Evolutionary conservation across 805 yeast species (phyloP).

Genomic region (Nematodospora valgi): DNA sequence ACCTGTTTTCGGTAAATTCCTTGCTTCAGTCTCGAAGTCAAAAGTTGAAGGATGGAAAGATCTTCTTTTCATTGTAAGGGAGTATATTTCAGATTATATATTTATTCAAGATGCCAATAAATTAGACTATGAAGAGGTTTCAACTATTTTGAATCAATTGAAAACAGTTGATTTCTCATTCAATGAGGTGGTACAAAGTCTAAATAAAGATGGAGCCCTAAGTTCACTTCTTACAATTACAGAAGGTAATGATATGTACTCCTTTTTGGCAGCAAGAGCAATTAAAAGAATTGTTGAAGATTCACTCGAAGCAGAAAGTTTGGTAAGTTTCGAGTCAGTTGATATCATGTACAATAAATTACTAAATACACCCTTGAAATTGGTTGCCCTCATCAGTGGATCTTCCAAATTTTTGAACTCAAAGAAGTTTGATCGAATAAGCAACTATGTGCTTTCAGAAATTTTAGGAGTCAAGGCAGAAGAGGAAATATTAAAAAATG

Average conservation of each 20-base stretch:
- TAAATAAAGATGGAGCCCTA: no score
- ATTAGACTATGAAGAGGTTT: slow-evolving; percentile 2
- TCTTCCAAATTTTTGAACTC: slow-evolving; percentile 36
- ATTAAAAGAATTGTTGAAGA: slow-evolving; percentile 12
- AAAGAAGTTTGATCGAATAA: slow-evolving; percentile 44
- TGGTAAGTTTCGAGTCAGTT: slow-evolving; percentile 18
- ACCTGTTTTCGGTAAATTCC: slow-evolving; percentile 9
- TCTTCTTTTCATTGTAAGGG: slow-evolving; percentile 8
- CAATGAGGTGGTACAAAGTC: no score
- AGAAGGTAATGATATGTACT: slow-evolving; percentile 4
- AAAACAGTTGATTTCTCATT: no score
- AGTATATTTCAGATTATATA: slow-evolving; percentile 20
- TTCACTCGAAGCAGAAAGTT: slow-evolving; percentile 14
- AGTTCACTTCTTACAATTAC: not conserved
- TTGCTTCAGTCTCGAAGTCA: not conserved
- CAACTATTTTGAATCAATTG: slow-evolving; percentile 1
- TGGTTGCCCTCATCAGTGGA: slow-evolving; percentile 27
- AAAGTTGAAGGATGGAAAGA: slow-evolving; percentile 3
- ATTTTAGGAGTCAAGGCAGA: slow-evolving; percentile 50
- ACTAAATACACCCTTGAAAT: slow-evolving; percentile 27
- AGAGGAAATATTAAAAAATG: slow-evolving; percentile 38
- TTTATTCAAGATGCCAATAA: slow-evolving; percentile 11
- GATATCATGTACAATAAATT: slow-evolving; percentile 29
- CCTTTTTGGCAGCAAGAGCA: slow-evolving; percentile 19
- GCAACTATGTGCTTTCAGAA: slow-evolving; percentile 65